Conservation (phyloP, 176 grass and related monocot species). For the Cenchrus purpureus region DNA sequence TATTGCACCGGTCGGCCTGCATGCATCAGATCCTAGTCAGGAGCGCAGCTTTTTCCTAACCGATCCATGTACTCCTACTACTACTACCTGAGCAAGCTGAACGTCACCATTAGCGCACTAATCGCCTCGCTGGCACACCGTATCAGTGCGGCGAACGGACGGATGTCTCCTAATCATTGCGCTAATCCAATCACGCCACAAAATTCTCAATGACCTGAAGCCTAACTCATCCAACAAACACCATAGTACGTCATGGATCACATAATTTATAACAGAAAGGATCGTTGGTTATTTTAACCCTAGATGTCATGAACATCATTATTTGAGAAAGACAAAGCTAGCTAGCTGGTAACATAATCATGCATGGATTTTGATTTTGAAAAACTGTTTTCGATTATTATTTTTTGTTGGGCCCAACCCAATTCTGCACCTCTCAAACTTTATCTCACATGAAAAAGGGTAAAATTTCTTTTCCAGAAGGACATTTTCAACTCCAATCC, state of each 20-base stretch:
- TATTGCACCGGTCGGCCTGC: not conserved
- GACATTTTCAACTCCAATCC: too few relatives aligned
- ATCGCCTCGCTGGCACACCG: constrained; percentile 5
- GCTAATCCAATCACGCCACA: not conserved
- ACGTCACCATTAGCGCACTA: constrained; percentile 45
- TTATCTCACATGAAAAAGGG: too few relatives aligned
- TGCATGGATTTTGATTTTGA: not conserved
- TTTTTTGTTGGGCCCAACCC: too few relatives aligned
- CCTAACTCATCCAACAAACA: not conserved
- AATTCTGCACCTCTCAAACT: not conserved
- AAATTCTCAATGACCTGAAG: constrained; percentile 17
- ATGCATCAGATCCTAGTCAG: constrained; percentile 58
- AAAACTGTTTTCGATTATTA: too few relatives aligned
- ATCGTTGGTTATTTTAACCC: not conserved
- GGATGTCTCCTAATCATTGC: constrained; percentile 43
- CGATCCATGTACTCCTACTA: constrained; percentile 13
- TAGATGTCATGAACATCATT: not conserved
- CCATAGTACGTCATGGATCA: not conserved
- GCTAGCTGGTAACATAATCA: not conserved
- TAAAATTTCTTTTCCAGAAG: too few relatives aligned
- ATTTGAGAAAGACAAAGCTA: not conserved
- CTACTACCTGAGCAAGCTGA: not conserved
- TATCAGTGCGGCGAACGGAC: constrained; percentile 29
- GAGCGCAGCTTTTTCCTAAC: not conserved
- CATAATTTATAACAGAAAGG: not conserved